These are phyloP conservation scores for Penicillium glabrum DNA, from an alignment of 2,329 filamentous ascomycete species.

Conservation along the genomic window DNA sequence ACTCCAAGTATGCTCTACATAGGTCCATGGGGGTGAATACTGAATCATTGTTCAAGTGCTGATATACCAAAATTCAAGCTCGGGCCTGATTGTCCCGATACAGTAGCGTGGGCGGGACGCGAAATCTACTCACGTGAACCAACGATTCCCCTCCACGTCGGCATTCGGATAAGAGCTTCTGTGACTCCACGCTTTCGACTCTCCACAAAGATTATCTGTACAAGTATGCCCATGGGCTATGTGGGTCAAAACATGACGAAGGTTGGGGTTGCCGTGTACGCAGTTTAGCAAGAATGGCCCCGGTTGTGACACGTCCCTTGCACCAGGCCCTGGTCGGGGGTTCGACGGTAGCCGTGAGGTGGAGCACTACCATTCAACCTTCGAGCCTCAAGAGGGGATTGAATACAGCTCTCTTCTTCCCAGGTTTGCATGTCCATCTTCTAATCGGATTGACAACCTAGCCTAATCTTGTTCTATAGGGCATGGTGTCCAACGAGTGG, in stretches of 20 bases:
- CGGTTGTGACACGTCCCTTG: slow-evolving; percentile 3
- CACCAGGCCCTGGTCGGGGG: not conserved
- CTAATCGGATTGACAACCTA: not conserved
- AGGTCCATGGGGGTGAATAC: no score
- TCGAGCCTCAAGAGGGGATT: slow-evolving; percentile 17
- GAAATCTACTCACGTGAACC: not conserved
- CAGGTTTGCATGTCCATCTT: slow-evolving; percentile 31
- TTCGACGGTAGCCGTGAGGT: not conserved
- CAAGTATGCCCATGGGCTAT: slow-evolving; percentile 19
- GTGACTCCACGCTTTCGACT: not conserved
- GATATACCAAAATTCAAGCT: not conserved
- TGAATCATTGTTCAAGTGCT: not conserved
- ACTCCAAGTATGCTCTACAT: no score
- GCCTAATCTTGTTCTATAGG: slow-evolving; percentile 49
- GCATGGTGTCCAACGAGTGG: slow-evolving; percentile 85
- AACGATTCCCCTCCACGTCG: not conserved
- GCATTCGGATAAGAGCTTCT: not conserved
- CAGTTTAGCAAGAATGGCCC: slow-evolving; percentile 22
- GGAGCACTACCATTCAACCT: not conserved
- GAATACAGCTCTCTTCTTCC: slow-evolving; percentile 50
- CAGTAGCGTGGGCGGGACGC: not conserved
- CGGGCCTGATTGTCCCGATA: not conserved
- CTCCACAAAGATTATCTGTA: not conserved
- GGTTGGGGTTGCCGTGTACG: slow-evolving; percentile 14
- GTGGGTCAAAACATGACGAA: slow-evolving; percentile 13